Conservation (phyloP, 2,329 filamentous ascomycete species). For the Neonectria sp. region DNA sequence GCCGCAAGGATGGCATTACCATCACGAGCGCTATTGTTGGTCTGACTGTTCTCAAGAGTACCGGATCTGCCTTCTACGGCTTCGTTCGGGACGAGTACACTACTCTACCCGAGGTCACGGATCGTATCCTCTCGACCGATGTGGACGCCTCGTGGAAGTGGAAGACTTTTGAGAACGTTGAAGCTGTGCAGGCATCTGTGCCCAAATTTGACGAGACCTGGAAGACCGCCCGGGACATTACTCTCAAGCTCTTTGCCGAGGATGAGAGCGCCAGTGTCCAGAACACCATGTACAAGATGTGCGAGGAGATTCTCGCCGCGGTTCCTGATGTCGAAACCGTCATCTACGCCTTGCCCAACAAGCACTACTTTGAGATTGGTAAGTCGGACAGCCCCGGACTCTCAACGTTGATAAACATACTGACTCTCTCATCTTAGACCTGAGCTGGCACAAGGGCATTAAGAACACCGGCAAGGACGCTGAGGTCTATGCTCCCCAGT, state of each 20-base stretch:
- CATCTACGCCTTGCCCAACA: conserved; percentile 92
- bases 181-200: conserved; percentile 75
- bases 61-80: conserved; percentile 94
- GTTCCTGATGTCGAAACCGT: conserved; percentile 81
- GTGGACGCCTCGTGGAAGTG: conserved; percentile 91
- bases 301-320: conserved; percentile 83
- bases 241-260: conserved; percentile 90
- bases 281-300: conserved; percentile 99
- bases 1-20: conserved; percentile 78
- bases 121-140: conserved; percentile 95
- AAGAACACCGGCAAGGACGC: conserved; percentile 97
- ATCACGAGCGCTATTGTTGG: conserved; percentile 85
- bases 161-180: conserved; percentile 77
- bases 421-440: conserved; percentile 68
- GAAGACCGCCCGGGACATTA: conserved; percentile 83
- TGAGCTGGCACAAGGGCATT: conserved; percentile 96
- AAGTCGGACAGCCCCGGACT: conserved; percentile 55
- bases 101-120: conserved; percentile 90
- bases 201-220: conserved; percentile 85
- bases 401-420: conserved; percentile 21
- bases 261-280: conserved; percentile 96
- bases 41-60: conserved; percentile 94
- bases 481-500: conserved; percentile 95
- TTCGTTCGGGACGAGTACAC: conserved; percentile 96
- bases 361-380: conserved; percentile 98